These are phyloP conservation scores for Prunella vulgaris DNA, from an alignment of 257 asterid species.

Conservation along the genomic window DNA sequence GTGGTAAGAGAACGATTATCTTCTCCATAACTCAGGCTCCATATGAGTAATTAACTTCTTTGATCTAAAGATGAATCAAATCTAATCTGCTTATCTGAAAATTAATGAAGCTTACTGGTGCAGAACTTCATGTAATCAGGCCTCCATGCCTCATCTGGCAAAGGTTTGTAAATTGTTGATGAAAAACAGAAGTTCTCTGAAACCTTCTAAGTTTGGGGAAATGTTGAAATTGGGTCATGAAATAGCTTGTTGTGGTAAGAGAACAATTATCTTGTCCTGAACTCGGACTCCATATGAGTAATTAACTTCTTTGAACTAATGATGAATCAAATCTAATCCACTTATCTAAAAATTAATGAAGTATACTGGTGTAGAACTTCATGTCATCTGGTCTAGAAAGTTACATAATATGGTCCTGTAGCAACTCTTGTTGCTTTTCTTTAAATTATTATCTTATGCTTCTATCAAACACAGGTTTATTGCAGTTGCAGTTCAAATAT, in stretches of 20 bases:
- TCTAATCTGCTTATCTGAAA: not conserved
- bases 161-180: not conserved
- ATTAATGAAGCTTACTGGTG: not conserved
- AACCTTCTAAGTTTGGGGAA: not conserved
- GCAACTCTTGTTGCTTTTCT: not conserved
- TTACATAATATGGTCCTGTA: not conserved
- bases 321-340: not conserved
- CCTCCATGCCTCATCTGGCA: not conserved
- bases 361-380: not conserved
- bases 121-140: not conserved
- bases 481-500: not conserved
- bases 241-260: conserved; percentile 3
- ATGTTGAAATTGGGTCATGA: conserved; percentile 8
- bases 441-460: not conserved
- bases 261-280: not conserved
- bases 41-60: not conserved
- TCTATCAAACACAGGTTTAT: not conserved
- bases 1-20: not conserved
- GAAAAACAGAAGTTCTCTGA: not conserved
- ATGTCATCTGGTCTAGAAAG: not conserved
- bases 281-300: not conserved
- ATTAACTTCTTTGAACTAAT: not conserved
- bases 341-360: not conserved
- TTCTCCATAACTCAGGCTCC: not conserved
- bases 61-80: not conserved